A percentile compares a stretch with the other conserved stretches of the same genome.
phyloP scores from a whole-genome alignment of 257 asterid species.

The Solanum pimpinellifolium region DNA sequence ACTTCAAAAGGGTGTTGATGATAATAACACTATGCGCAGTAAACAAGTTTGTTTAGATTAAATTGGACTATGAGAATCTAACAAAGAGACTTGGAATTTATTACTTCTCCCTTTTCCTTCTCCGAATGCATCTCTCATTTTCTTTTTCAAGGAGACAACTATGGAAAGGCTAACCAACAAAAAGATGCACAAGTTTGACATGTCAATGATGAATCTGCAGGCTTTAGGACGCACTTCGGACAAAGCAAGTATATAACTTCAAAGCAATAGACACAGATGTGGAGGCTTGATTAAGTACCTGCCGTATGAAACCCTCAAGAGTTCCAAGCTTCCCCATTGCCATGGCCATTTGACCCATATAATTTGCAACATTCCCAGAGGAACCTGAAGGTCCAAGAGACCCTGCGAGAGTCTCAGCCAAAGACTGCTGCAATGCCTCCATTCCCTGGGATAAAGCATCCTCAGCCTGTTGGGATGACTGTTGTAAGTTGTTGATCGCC shows the following conservation, averaged over 20 bases:
- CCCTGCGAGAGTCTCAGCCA: slow-evolving; percentile 86
- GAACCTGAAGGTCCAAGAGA: slow-evolving; percentile 74
- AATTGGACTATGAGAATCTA: background rate
- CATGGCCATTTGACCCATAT: slow-evolving; percentile 99
- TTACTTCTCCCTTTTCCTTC: background rate
- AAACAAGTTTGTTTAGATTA: background rate
- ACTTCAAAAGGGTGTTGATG: background rate
- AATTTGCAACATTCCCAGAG: slow-evolving; percentile 81
- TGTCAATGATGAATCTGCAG: background rate
- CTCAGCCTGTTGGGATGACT: slow-evolving; percentile 86
- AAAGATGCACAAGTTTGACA: background rate
- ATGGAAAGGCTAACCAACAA: background rate
- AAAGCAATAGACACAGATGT: background rate
- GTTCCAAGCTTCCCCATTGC: slow-evolving; percentile 94
- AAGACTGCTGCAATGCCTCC: slow-evolving; percentile 93
- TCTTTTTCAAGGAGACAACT: background rate
- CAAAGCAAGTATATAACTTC: background rate
- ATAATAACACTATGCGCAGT: background rate
- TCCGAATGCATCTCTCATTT: background rate
- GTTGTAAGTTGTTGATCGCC: slow-evolving; percentile 79
- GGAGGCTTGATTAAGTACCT: slow-evolving; percentile 28
- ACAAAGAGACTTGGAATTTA: background rate
- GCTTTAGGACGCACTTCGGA: background rate
- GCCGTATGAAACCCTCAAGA: slow-evolving; percentile 89
- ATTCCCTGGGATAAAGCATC: slow-evolving; percentile 95